Evolutionary conservation across 2,329 filamentous ascomycete species (phyloP).

Genomic region (Trichoderma cornu-damae): DNA sequence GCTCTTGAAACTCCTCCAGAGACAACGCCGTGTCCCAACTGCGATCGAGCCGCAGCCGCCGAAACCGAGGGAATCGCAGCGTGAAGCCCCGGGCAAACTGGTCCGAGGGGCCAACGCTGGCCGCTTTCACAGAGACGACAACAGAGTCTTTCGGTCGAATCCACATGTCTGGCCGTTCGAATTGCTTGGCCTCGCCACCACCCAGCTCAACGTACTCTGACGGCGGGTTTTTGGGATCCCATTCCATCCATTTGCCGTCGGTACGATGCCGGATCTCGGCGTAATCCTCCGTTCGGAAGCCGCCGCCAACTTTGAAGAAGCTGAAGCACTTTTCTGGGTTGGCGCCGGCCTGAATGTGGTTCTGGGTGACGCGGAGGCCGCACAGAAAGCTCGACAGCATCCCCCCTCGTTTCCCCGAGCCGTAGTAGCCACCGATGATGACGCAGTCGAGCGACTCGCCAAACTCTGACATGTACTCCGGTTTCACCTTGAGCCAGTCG

Average conservation of each 20-base stretch:
- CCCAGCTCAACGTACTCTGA: constrained; percentile 74
- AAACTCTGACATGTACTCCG: constrained; percentile 96
- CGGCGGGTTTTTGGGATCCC: constrained; percentile 73
- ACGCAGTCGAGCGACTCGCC: constrained; percentile 89
- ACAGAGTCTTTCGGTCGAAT: constrained; percentile 85
- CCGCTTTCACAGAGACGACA: constrained; percentile 83
- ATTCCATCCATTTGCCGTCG: constrained; percentile 85
- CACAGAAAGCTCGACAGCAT: constrained; percentile 83
- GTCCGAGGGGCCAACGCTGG: constrained; percentile 68
- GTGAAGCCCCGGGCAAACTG: constrained; percentile 74
- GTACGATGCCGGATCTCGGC: constrained; percentile 75
- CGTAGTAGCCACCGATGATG: constrained; percentile 88
- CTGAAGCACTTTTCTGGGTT: constrained; percentile 75
- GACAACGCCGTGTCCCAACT: constrained; percentile 76
- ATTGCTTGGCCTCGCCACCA: constrained; percentile 63
- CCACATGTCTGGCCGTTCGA: constrained; percentile 84
- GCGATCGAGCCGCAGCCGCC: constrained; percentile 73
- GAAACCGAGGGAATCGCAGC: constrained; percentile 87
- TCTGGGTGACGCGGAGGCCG: constrained; percentile 70
- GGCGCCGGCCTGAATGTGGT: constrained; percentile 54
- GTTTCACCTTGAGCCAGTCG: constrained; percentile 98
- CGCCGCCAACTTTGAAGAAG: constrained; percentile 98
- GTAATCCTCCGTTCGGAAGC: constrained; percentile 81
- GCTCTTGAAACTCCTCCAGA: constrained; percentile 67
- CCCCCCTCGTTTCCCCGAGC: constrained; percentile 79